A percentile compares a stretch with the other conserved stretches of the same genome.
These are phyloP conservation scores for Hanseniaspora mollemarum DNA, from an alignment of 805 yeast genomes.

Conservation along the genomic window DNA sequence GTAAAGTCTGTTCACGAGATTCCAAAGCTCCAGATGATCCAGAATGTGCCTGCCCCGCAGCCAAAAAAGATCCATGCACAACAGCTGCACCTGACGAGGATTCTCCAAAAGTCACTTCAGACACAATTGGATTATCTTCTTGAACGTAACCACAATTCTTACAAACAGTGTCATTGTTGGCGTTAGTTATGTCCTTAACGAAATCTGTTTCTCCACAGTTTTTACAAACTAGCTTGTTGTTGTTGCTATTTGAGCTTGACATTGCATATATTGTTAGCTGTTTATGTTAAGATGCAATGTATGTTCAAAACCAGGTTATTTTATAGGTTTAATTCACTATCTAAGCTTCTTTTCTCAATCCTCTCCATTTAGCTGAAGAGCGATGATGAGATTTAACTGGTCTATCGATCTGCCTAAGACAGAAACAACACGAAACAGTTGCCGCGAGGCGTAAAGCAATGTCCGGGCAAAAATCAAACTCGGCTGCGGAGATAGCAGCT, in stretches of 20 bases:
- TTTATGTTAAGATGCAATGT: not conserved
- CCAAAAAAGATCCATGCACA: conserved; percentile 88
- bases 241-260: conserved; percentile 1
- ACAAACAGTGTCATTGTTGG: conserved; percentile 73
- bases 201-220: conserved; percentile 43
- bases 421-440: too few relatives aligned
- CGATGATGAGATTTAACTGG: too few relatives aligned
- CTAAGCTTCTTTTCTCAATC: too few relatives aligned
- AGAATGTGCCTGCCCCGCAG: conserved; percentile 73
- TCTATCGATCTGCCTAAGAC: too few relatives aligned
- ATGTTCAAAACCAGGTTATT: not conserved
- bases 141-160: conserved; percentile 71
- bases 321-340: too few relatives aligned
- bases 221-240: conserved; percentile 27
- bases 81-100: conserved; percentile 87
- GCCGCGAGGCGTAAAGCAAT: too few relatives aligned
- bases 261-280: not conserved
- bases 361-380: too few relatives aligned
- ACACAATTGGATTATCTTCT: conserved; percentile 88
- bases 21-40: conserved; percentile 60
- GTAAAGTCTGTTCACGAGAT: conserved; percentile 77
- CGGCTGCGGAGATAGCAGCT: too few relatives aligned
- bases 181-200: conserved; percentile 41
- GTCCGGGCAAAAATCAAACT: too few relatives aligned
- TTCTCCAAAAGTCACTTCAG: conserved; percentile 92